Conservation (phyloP, 768 basidiomycete genomes). For the Lactifluus echinatus region DNA sequence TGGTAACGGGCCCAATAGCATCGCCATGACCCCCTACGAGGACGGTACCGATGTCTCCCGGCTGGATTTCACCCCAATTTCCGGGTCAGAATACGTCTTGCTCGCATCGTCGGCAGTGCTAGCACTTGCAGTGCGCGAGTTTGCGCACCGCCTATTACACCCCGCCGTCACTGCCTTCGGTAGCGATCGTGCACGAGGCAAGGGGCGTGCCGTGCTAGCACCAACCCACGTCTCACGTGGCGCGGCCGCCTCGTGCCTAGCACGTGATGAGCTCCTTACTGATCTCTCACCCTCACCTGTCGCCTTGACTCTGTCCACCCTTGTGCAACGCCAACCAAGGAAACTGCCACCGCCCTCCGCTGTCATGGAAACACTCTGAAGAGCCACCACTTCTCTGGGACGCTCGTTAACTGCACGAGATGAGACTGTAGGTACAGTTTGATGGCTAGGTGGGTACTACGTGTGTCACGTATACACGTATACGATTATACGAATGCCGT, state of each 20-base stretch:
- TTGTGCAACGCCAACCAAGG: background rate
- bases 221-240: slow-evolving; percentile 14
- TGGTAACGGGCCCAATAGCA: slow-evolving; percentile 6
- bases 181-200: background rate
- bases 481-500: slow-evolving; percentile 1
- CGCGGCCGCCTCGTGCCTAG: slow-evolving; percentile 5
- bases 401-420: background rate
- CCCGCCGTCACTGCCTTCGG: slow-evolving; percentile 4
- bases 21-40: background rate
- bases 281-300: background rate
- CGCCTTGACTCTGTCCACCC: slow-evolving; percentile 4
- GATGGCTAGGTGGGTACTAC: background rate
- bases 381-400: background rate
- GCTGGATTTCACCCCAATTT: no score
- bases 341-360: background rate
- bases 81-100: background rate
- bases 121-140: slow-evolving; percentile 11
- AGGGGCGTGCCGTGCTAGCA: background rate
- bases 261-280: background rate
- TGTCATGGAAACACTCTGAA: slow-evolving; percentile 2
- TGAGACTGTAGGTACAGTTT: background rate
- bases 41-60: background rate
- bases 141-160: slow-evolving; percentile 7
- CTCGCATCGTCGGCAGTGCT: slow-evolving; percentile 12
- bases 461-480: background rate